Conservation (phyloP, 805 yeast genomes). For the Candida vartiovaarae region DNA sequence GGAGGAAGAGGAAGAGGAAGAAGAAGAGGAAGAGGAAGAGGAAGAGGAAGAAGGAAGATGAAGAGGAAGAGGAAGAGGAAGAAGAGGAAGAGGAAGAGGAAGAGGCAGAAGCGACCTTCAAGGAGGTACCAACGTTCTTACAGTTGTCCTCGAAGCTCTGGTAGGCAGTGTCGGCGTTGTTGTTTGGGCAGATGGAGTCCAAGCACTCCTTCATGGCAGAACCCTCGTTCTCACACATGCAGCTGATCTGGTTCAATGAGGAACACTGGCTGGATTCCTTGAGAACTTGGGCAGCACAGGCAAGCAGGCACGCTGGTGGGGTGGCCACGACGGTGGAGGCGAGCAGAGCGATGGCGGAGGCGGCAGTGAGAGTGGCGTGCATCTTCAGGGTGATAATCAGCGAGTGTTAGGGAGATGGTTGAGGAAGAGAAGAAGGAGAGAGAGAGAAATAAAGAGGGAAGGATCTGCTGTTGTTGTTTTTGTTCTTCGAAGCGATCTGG, state of each 20-base stretch:
- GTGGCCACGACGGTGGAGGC: slow-evolving; percentile 37
- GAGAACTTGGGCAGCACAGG: slow-evolving; percentile 73
- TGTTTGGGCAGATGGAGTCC: slow-evolving; percentile 61
- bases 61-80: slow-evolving; percentile 21
- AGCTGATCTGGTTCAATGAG: slow-evolving; percentile 54
- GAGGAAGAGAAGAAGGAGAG: not conserved
- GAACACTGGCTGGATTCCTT: slow-evolving; percentile 46
- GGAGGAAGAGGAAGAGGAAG: slow-evolving; percentile 19
- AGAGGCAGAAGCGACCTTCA: slow-evolving; percentile 28
- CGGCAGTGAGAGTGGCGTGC: slow-evolving; percentile 3
- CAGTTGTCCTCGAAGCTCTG: slow-evolving; percentile 51
- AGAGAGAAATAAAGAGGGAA: not conserved
- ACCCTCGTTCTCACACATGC: slow-evolving; percentile 59
- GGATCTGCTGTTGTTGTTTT: not conserved
- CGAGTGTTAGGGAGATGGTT: not conserved
- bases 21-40: slow-evolving; percentile 18
- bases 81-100: slow-evolving; percentile 26
- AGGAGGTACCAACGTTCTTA: slow-evolving; percentile 35
- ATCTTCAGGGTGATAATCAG: slow-evolving; percentile 1
- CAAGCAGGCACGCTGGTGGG: slow-evolving; percentile 89
- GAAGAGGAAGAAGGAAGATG: slow-evolving; percentile 23
- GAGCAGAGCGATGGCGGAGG: slow-evolving; percentile 15
- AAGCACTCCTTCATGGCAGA: slow-evolving; percentile 55
- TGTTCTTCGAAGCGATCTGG: not conserved
- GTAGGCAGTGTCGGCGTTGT: slow-evolving; percentile 49